These are phyloP conservation scores for Rhizopogon sp. DNA, from an alignment of 768 basidiomycete genomes.

Conservation along the genomic window DNA sequence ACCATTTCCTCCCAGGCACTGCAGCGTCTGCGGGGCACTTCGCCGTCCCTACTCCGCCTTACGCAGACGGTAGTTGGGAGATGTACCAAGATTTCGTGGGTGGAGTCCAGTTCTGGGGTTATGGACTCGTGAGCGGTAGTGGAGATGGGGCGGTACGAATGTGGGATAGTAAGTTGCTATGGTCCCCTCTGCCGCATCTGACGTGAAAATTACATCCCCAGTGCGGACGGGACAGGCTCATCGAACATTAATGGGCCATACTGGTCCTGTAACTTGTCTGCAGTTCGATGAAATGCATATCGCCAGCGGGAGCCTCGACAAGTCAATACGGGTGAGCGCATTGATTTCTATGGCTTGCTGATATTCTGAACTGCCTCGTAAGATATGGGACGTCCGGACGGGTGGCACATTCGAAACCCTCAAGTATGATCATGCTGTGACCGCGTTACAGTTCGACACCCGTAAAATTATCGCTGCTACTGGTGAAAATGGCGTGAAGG, in stretches of 20 bases:
- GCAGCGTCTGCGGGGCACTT: conserved; percentile 60
- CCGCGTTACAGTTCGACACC: conserved; percentile 89
- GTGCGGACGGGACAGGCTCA: conserved; percentile 98
- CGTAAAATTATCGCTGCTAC: conserved; percentile 89
- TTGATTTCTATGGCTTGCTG: neutral
- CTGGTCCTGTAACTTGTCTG: conserved; percentile 86
- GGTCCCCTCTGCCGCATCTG: neutral
- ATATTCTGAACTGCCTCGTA: conserved; percentile 3
- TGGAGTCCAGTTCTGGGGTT: conserved; percentile 97
- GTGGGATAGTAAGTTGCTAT: conserved; percentile 89
- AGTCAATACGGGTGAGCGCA: conserved; percentile 73
- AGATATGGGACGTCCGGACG: conserved; percentile 97
- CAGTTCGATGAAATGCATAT: conserved; percentile 97
- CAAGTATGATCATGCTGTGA: conserved; percentile 86
- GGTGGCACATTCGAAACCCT: conserved; percentile 87
- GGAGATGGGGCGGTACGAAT: conserved; percentile 96
- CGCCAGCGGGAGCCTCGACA: conserved; percentile 90
- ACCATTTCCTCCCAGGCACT: conserved; percentile 46
- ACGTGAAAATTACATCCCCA: conserved; percentile 24
- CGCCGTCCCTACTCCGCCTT: conserved; percentile 80
- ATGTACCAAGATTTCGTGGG: conserved; percentile 98
- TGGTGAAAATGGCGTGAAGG: conserved; percentile 92
- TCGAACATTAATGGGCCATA: conserved; percentile 89
- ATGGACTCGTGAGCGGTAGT: conserved; percentile 94
- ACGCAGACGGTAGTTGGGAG: conserved; percentile 87